A percentile compares a stretch with the other conserved stretches of the same genome.
These are phyloP conservation scores for Colletotrichum neosansevieriae DNA, from an alignment of 2,329 filamentous ascomycete genomes.

Conservation along the genomic window DNA sequence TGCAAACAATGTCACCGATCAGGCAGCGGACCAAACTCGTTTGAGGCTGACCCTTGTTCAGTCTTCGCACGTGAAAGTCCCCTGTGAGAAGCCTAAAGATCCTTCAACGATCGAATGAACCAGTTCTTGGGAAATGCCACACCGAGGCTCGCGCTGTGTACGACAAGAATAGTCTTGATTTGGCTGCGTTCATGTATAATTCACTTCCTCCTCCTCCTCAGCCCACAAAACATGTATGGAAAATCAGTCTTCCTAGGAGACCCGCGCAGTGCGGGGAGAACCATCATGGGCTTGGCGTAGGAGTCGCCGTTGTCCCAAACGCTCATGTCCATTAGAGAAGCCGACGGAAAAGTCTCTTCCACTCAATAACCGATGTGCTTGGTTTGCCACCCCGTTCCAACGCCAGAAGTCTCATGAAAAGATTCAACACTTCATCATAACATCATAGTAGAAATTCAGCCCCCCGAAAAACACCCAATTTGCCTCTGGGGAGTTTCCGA, in stretches of 20 bases:
- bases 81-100: background rate
- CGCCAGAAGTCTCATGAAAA: conserved; percentile 36
- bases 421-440: conserved; percentile 39
- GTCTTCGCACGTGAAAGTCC: background rate
- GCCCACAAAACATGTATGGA: conserved; percentile 32
- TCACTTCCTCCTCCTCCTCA: conserved; percentile 21
- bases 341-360: conserved; percentile 17
- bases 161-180: conserved; percentile 27
- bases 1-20: no score
- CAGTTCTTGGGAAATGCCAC: background rate
- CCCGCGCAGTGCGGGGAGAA: conserved; percentile 9
- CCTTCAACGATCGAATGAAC: background rate
- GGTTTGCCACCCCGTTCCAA: conserved; percentile 32
- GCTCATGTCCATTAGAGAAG: conserved; percentile 19
- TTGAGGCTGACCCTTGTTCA: no score
- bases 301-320: background rate
- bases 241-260: conserved; percentile 28
- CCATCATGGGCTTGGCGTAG: conserved; percentile 6
- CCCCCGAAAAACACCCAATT: conserved; percentile 33
- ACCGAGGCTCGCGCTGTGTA: background rate
- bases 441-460: conserved; percentile 35
- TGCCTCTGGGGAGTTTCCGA: conserved; percentile 20
- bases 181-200: conserved; percentile 8
- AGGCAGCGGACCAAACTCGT: no score
- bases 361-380: conserved; percentile 33